A percentile compares a stretch with the other conserved stretches of the same genome.
These are phyloP conservation scores for Nitzschia sp. DNA, from an alignment of 108 stramenopile genomes.

Conservation along the genomic window DNA sequence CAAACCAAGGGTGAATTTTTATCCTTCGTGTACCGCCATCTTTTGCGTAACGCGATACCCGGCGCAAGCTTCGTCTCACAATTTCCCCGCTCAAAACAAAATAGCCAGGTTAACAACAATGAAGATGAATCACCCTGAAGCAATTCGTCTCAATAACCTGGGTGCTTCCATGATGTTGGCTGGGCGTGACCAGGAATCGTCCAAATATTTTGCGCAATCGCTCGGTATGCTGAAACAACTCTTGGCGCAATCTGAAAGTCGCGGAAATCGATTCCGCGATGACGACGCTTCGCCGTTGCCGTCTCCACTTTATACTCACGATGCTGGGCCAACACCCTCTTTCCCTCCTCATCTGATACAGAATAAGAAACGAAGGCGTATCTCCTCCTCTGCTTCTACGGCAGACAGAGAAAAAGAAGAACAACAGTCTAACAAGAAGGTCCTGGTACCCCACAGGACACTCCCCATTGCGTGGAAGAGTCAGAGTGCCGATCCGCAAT, in stretches of 20 bases:
- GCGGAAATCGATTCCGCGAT: neutral
- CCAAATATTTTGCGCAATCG: neutral
- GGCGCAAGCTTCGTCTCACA: too few relatives aligned
- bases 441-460: too few relatives aligned
- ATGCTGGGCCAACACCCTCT: neutral
- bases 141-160: neutral
- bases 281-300: neutral
- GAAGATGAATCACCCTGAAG: neutral
- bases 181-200: neutral
- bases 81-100: too few relatives aligned
- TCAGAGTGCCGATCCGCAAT: too few relatives aligned
- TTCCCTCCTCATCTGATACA: neutral
- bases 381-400: neutral
- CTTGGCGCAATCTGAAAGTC: neutral
- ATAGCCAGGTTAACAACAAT: too few relatives aligned
- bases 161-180: neutral
- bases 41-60: too few relatives aligned
- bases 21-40: too few relatives aligned
- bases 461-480: too few relatives aligned
- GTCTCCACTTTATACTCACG: neutral
- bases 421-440: neutral
- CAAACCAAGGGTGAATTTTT: too few relatives aligned
- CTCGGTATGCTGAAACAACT: neutral
- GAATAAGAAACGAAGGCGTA: neutral
- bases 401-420: neutral